These are phyloP conservation scores for Pelargonium myrrhifolium DNA, from an alignment of 441 rosid species.

Conservation along the genomic window DNA sequence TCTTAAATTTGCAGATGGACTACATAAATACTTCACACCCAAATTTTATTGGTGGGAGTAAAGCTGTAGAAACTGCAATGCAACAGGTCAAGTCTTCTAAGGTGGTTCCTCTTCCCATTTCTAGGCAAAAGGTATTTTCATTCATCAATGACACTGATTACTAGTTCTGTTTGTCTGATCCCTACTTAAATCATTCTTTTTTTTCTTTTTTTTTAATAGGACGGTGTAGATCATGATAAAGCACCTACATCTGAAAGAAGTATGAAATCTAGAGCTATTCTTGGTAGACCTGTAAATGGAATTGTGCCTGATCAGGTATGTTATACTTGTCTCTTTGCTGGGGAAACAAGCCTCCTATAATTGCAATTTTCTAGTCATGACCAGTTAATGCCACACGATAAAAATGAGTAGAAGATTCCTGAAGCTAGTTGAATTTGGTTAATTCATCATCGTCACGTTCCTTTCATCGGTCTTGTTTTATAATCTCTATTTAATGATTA, in stretches of 20 bases:
- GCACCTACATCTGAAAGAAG: constrained; percentile 56
- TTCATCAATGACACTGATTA: not conserved
- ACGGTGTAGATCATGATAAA: constrained; percentile 63
- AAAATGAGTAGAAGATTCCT: not conserved
- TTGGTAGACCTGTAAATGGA: constrained; percentile 76
- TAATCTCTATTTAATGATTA: constrained; percentile 14
- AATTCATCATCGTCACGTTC: not conserved
- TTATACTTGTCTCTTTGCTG: constrained; percentile 16
- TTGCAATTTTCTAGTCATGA: not conserved
- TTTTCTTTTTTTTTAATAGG: constrained; percentile 28
- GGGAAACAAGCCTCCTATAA: not conserved
- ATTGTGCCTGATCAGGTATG: constrained; percentile 71
- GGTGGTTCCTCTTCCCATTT: constrained; percentile 34
- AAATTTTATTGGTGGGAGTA: constrained; percentile 86
- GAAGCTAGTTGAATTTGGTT: not conserved
- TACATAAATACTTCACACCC: constrained; percentile 93
- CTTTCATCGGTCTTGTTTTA: not conserved
- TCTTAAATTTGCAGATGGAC: constrained; percentile 60
- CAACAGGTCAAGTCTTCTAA: constrained; percentile 66
- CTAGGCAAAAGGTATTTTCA: constrained; percentile 48
- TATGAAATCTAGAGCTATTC: constrained; percentile 54
- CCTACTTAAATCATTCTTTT: not conserved
- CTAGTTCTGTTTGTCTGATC: not conserved
- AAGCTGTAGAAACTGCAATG: constrained; percentile 70
- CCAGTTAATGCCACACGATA: not conserved